Evolutionary conservation across 208 protist species (phyloP).

Genomic region (Tritrichomonas foetus): DNA sequence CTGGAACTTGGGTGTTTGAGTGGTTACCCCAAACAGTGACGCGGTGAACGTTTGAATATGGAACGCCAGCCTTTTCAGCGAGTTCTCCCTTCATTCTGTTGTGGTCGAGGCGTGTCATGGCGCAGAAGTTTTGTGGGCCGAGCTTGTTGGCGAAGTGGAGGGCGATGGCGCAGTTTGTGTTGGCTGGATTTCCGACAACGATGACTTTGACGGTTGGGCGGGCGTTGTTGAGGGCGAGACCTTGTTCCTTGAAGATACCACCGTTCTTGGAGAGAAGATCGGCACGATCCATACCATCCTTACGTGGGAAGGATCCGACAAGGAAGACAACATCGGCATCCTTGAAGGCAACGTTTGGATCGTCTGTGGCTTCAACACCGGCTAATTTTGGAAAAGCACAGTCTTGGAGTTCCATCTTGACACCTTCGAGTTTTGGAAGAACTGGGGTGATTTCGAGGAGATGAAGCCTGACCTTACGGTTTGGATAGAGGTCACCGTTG

Average conservation of each 20-base stretch:
- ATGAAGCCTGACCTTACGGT: slow-evolving; percentile 72
- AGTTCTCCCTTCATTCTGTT: slow-evolving; percentile 77
- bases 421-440: slow-evolving; percentile 46
- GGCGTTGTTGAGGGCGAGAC: slow-evolving; percentile 74
- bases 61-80: slow-evolving; percentile 60
- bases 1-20: slow-evolving; percentile 71
- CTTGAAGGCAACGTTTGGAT: slow-evolving; percentile 44
- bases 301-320: slow-evolving; percentile 73
- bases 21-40: slow-evolving; percentile 92
- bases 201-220: slow-evolving; percentile 66
- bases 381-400: slow-evolving; percentile 52
- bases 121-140: slow-evolving; percentile 74
- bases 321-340: slow-evolving; percentile 62
- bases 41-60: slow-evolving; percentile 67
- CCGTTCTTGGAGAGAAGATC: slow-evolving; percentile 86
- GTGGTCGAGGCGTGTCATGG: slow-evolving; percentile 90
- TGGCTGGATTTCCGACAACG: slow-evolving; percentile 78
- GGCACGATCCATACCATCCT: slow-evolving; percentile 84
- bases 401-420: slow-evolving; percentile 63
- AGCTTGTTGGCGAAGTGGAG: slow-evolving; percentile 57
- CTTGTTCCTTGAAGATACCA: slow-evolving; percentile 83
- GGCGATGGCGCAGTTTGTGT: slow-evolving; percentile 87
- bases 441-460: slow-evolving; percentile 74
- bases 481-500: slow-evolving; percentile 75
- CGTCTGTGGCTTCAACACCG: not conserved